phyloP scores from a whole-genome alignment of 2,329 filamentous ascomycete genomes.

The Chaetomium olivaceum region DNA sequence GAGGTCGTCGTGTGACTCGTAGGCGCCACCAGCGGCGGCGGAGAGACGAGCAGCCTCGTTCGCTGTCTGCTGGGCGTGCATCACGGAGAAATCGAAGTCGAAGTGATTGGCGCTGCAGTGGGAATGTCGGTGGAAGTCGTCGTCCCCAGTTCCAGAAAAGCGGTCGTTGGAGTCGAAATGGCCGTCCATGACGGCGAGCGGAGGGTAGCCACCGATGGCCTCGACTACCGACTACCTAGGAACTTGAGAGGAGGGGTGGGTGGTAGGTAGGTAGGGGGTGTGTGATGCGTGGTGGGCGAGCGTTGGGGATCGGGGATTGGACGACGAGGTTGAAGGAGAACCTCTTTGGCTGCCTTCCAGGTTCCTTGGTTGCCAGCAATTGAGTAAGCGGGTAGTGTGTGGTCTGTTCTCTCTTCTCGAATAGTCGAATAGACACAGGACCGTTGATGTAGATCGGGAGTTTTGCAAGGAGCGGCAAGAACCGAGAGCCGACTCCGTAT shows the following conservation, averaged over 20 bases:
- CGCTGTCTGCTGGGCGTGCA: slow-evolving; percentile 18
- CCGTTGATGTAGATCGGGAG: slow-evolving; percentile 5
- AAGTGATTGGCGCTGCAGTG: slow-evolving; percentile 23
- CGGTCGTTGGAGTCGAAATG: slow-evolving; percentile 8
- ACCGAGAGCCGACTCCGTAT: slow-evolving; percentile 7
- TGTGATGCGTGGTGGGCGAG: neutral
- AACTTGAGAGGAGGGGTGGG: neutral
- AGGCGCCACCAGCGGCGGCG: slow-evolving; percentile 10
- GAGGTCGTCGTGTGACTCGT: slow-evolving; percentile 34
- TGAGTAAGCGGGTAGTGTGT: slow-evolving; percentile 3
- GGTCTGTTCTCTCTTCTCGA: neutral
- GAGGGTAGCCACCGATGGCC: neutral
- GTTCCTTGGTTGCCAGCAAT: slow-evolving; percentile 1
- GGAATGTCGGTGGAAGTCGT: slow-evolving; percentile 25
- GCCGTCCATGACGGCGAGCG: slow-evolving; percentile 16
- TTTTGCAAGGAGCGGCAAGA: neutral
- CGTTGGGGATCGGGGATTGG: neutral
- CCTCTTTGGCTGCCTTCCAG: neutral
- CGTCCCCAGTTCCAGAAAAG: slow-evolving; percentile 15
- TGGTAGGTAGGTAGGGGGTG: neutral
- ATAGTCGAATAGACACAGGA: neutral
- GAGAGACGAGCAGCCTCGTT: slow-evolving; percentile 16
- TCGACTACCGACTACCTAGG: neutral
- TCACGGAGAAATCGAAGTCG: slow-evolving; percentile 25
- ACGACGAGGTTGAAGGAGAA: neutral